phyloP scores from a whole-genome alignment of 805 yeast genomes.

The Clavispora phyllophila region DNA sequence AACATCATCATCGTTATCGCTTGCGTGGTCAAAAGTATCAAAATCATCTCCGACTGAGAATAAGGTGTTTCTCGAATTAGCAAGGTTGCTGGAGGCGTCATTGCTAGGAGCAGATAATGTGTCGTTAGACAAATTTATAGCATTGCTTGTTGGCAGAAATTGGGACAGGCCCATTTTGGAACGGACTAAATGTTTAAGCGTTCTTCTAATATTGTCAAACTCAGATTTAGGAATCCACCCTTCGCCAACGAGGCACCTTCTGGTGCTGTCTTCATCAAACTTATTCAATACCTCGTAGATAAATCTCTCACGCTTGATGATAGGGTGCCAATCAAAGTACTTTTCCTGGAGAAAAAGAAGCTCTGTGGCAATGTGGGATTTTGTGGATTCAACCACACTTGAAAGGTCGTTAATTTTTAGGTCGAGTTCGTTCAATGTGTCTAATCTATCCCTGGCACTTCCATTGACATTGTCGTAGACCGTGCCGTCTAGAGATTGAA shows the following conservation, averaged over 20 bases:
- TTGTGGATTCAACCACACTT: constrained; percentile 30
- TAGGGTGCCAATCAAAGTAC: constrained; percentile 27
- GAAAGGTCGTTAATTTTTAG: constrained; percentile 26
- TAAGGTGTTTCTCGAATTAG: constrained; percentile 7
- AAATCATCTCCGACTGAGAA: constrained; percentile 7
- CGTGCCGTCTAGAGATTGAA: constrained; percentile 35
- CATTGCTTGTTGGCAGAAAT: constrained; percentile 3
- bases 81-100: background rate
- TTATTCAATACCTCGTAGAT: constrained; percentile 57
- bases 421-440: constrained; percentile 28
- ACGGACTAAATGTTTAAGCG: constrained; percentile 42
- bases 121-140: constrained; percentile 13
- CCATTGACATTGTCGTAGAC: constrained; percentile 35
- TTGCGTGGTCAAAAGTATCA: constrained; percentile 19
- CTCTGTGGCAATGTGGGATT: constrained; percentile 33
- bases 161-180: constrained; percentile 18
- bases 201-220: constrained; percentile 28
- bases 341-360: constrained; percentile 32
- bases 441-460: constrained; percentile 19
- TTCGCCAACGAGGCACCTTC: constrained; percentile 65
- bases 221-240: constrained; percentile 70
- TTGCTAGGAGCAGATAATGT: constrained; percentile 14
- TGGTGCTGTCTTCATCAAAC: constrained; percentile 62
- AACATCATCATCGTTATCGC: constrained; percentile 15
- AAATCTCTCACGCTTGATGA: constrained; percentile 48